Conservation (phyloP, 2,329 filamentous ascomycete genomes). For the Fusarium begoniae region DNA sequence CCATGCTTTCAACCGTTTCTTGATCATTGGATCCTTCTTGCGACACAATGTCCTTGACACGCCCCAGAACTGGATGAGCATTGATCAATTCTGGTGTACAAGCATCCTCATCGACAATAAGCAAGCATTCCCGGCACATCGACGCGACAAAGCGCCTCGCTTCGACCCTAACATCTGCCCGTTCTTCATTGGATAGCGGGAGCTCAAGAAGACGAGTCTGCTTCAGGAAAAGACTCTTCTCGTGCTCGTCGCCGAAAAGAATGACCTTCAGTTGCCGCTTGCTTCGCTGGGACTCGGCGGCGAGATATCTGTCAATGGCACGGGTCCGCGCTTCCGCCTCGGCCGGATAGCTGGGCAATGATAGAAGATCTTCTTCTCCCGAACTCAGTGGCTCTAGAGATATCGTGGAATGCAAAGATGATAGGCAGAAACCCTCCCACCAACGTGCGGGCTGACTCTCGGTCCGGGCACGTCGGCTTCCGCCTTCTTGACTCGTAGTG, state of each 20-base stretch:
- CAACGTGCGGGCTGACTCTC: not conserved
- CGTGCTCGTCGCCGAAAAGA: not conserved
- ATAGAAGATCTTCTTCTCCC: rapidly evolving
- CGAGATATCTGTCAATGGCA: not conserved
- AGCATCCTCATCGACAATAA: not conserved
- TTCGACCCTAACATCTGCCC: not conserved
- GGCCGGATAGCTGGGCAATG: not conserved
- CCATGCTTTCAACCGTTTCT: not conserved
- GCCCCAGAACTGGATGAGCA: not conserved
- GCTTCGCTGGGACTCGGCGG: not conserved
- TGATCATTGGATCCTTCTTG: rapidly evolving
- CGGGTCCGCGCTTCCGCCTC: not conserved
- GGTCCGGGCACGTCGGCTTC: not conserved
- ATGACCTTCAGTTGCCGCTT: not conserved
- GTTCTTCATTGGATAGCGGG: not conserved
- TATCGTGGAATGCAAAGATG: not conserved
- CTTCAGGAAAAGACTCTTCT: not conserved
- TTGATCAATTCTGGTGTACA: not conserved
- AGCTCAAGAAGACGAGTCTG: not conserved
- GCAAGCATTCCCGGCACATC: not conserved
- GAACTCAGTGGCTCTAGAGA: not conserved
- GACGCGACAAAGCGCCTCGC: not conserved
- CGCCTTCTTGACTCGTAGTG: not conserved
- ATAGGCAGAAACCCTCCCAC: not conserved
- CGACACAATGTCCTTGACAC: not conserved